A percentile compares a stretch with the other conserved stretches of the same genome.
Conservation (phyloP, 352 stramenopile genomes). For the Pythium vanterpoolii region DNA sequence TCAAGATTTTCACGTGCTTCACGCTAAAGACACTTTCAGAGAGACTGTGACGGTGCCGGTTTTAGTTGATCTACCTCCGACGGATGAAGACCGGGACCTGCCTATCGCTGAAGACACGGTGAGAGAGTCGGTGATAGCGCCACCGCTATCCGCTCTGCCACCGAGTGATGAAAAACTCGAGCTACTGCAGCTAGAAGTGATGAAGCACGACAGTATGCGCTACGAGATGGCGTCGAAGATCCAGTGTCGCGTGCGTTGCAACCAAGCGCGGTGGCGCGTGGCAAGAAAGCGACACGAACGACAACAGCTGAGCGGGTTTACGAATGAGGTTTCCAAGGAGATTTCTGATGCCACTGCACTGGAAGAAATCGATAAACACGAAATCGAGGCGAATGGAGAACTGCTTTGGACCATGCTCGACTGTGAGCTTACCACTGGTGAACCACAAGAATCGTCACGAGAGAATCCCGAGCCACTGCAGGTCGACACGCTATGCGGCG, state of each 20-base stretch:
- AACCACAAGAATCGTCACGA: not conserved
- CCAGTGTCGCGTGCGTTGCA: conserved; percentile 39
- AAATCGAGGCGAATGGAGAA: not conserved
- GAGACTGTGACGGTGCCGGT: not conserved
- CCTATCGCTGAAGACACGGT: not conserved
- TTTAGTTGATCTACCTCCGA: not conserved
- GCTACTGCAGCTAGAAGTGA: conserved; percentile 1
- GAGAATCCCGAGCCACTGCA: not conserved
- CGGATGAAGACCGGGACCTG: conserved; percentile 8
- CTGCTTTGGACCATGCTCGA: not conserved
- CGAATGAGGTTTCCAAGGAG: not conserved
- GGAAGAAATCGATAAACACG: not conserved
- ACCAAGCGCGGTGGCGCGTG: conserved; percentile 28
- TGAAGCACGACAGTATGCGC: conserved; percentile 7
- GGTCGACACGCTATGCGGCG: not conserved
- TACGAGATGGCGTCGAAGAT: conserved; percentile 31
- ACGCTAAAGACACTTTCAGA: not conserved
- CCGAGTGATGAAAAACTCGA: conserved; percentile 7
- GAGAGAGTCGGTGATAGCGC: not conserved
- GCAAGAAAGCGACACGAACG: conserved; percentile 23
- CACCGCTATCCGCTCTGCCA: not conserved
- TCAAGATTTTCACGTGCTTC: not conserved
- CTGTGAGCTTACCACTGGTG: not conserved
- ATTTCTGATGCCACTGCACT: not conserved
- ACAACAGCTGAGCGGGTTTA: not conserved